These are phyloP conservation scores for Ceratocystis ficicola DNA, from an alignment of 2,329 filamentous ascomycete genomes.

Conservation along the genomic window DNA sequence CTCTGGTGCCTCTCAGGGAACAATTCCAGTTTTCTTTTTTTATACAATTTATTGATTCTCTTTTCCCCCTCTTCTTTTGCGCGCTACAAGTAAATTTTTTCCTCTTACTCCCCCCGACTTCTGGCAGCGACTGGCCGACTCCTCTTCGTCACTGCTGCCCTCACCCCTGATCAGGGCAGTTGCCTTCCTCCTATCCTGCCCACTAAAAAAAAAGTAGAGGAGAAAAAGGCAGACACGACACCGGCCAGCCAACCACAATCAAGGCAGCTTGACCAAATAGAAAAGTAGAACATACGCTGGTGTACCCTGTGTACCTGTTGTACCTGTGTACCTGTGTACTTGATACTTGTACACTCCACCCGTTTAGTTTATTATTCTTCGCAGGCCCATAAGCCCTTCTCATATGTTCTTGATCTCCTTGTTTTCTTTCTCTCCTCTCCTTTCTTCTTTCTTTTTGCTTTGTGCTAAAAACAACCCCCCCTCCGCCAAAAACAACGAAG, in stretches of 20 bases:
- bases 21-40: background rate
- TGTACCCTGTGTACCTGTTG: slow-evolving; percentile 1
- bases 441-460: slow-evolving; percentile 1
- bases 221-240: slow-evolving; percentile 8
- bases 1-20: background rate
- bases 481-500: slow-evolving; percentile 18
- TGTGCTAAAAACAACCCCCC: background rate
- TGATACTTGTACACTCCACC: slow-evolving; percentile 10
- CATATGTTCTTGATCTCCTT: slow-evolving; percentile 10
- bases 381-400: slow-evolving; percentile 7
- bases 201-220: slow-evolving; percentile 6
- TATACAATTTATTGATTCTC: background rate
- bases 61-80: background rate
- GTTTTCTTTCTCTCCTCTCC: slow-evolving; percentile 10
- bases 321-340: slow-evolving; percentile 13
- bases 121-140: slow-evolving; percentile 7
- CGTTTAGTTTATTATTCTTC: slow-evolving; percentile 13
- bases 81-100: background rate
- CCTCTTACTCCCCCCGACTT: background rate
- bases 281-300: background rate
- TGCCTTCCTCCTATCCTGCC: slow-evolving; percentile 11
- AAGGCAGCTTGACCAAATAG: background rate
- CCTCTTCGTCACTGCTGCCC: background rate
- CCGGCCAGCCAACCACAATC: background rate
- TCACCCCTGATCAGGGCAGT: slow-evolving; percentile 10